These are phyloP conservation scores for Neofusicoccum parvum DNA, from an alignment of 2,329 filamentous ascomycete species.

Conservation along the genomic window DNA sequence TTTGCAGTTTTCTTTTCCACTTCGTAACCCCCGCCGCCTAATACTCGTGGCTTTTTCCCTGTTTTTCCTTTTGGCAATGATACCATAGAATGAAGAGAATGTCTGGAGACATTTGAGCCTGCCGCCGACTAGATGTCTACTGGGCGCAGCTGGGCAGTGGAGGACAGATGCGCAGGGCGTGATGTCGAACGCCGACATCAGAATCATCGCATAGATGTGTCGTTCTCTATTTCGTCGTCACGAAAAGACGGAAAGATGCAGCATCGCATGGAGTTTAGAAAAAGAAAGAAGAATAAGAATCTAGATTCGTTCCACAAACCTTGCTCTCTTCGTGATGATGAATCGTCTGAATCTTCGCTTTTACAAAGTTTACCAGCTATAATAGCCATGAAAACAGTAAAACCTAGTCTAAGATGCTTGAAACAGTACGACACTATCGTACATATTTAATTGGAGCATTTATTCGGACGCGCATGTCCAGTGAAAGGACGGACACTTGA, in stretches of 20 bases:
- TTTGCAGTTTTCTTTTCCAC: background rate
- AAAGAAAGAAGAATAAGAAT: background rate
- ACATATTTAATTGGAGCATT: no score
- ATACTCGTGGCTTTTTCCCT: background rate
- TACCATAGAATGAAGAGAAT: slow-evolving; percentile 12
- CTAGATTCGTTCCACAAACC: background rate
- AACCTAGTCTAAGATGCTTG: no score
- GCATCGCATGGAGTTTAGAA: slow-evolving; percentile 7
- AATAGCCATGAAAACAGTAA: no score
- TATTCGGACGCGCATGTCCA: no score
- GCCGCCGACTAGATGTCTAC: slow-evolving; percentile 9
- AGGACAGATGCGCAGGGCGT: background rate
- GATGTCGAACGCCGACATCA: background rate
- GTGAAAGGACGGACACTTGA: no score
- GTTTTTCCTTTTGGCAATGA: slow-evolving; percentile 5
- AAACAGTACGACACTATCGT: no score
- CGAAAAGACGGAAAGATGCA: background rate
- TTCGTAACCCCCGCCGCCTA: background rate
- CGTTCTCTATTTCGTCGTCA: background rate
- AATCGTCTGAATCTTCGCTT: no score
- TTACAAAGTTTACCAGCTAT: no score
- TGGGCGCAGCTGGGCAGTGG: background rate
- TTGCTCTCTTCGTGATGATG: no score
- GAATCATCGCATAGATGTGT: background rate
- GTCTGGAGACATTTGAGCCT: background rate